phyloP scores from a whole-genome alignment of 176 grass and related monocot genomes.

The Secale cereale region DNA sequence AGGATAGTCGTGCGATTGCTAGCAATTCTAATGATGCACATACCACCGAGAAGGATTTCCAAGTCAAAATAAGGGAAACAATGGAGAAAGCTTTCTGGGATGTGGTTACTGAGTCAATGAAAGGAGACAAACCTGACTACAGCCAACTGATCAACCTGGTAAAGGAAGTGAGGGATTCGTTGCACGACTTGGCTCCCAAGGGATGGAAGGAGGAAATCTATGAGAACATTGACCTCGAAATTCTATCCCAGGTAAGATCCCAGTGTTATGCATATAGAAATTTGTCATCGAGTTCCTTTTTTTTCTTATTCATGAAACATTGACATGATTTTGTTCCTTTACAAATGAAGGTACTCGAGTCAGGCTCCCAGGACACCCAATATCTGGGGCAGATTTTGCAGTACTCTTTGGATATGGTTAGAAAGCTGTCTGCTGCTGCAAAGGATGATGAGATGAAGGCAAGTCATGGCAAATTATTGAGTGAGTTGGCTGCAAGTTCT shows the following conservation, averaged over 20 bases:
- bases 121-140: constrained; percentile 68
- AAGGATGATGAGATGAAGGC: constrained; percentile 75
- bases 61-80: constrained; percentile 66
- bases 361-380: constrained; percentile 48
- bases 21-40: constrained; percentile 29
- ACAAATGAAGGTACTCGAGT: constrained; percentile 54
- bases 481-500: constrained; percentile 58
- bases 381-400: constrained; percentile 82
- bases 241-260: constrained; percentile 73
- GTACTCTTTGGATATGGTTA: constrained; percentile 59
- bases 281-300: not conserved
- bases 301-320: not conserved
- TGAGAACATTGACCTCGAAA: constrained; percentile 76
- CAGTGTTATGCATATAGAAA: not conserved
- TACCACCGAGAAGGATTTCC: constrained; percentile 39
- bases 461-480: constrained; percentile 63
- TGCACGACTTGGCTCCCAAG: constrained; percentile 74
- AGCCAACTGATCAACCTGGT: constrained; percentile 64
- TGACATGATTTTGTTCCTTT: constrained; percentile 8
- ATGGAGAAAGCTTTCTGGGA: constrained; percentile 97
- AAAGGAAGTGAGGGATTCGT: constrained; percentile 85
- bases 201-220: constrained; percentile 74
- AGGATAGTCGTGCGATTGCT: constrained; percentile 25
- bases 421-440: constrained; percentile 62
- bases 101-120: constrained; percentile 58